phyloP scores from a whole-genome alignment of 2,329 filamentous ascomycete genomes.

The Trichoderma brevicompactum region DNA sequence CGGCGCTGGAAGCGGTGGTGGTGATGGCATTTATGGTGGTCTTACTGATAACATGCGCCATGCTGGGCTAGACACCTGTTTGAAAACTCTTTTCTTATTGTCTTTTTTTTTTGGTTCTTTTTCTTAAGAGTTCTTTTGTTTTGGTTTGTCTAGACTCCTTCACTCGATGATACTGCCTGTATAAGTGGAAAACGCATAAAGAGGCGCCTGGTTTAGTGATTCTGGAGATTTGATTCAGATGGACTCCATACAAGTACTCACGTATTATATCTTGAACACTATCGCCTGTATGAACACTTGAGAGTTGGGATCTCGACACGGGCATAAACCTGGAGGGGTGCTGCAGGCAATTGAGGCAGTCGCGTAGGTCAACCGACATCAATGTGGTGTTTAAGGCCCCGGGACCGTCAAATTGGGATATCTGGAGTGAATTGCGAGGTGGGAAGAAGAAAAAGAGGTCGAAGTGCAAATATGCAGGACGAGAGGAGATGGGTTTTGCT shows the following conservation, averaged over 20 bases:
- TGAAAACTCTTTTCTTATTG: background rate
- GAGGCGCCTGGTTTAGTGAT: slow-evolving; percentile 13
- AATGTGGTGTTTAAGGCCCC: slow-evolving; percentile 49
- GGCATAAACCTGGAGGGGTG: slow-evolving; percentile 62
- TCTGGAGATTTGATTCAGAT: slow-evolving; percentile 13
- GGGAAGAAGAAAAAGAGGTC: background rate
- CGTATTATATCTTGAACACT: slow-evolving; percentile 60
- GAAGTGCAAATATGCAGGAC: background rate
- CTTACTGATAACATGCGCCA: slow-evolving; percentile 30
- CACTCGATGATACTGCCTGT: slow-evolving; percentile 27
- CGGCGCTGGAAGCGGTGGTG: background rate
- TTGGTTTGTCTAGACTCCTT: slow-evolving; percentile 1
- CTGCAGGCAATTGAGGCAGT: slow-evolving; percentile 60
- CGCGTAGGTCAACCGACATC: slow-evolving; percentile 64
- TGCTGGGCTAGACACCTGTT: slow-evolving; percentile 7
- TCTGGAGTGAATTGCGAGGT: background rate
- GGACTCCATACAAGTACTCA: slow-evolving; percentile 36
- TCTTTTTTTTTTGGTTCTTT: background rate
- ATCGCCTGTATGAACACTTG: slow-evolving; percentile 59
- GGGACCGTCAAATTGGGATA: slow-evolving; percentile 16
- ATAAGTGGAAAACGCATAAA: slow-evolving; percentile 5
- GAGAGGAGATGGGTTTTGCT: background rate
- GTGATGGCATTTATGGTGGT: slow-evolving; percentile 29
- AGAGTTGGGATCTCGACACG: slow-evolving; percentile 59
- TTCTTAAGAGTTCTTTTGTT: background rate